Percentiles rank a stretch among this genome's conserved stretches.
phyloP scores from a whole-genome alignment of 441 rosid species.

The Lepidium campestre region DNA sequence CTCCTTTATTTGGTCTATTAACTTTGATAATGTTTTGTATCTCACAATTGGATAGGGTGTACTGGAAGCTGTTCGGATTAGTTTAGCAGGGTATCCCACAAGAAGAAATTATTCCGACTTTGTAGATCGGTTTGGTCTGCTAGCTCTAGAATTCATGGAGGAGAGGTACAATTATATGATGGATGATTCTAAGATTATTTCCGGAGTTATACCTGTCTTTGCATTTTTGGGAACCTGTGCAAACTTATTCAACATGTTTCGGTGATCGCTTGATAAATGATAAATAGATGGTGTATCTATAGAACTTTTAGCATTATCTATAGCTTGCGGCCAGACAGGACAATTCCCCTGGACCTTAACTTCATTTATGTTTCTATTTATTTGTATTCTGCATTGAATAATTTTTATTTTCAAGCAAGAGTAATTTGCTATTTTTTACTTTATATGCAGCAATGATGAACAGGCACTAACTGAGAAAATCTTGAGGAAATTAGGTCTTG shows the following conservation, averaged over 20 bases:
- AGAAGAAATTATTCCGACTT: slow-evolving; percentile 85
- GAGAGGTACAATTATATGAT: slow-evolving; percentile 51
- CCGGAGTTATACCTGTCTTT: neutral
- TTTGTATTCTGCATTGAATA: slow-evolving; percentile 10
- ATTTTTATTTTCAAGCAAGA: slow-evolving; percentile 3
- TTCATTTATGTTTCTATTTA: slow-evolving; percentile 1
- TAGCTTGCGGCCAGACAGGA: neutral
- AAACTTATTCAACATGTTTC: neutral
- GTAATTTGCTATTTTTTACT: neutral
- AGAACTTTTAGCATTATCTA: neutral
- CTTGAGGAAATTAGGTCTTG: slow-evolving; percentile 62
- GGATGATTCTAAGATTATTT: slow-evolving; percentile 2
- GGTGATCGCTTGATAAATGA: neutral
- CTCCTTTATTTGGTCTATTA: neutral
- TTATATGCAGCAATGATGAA: slow-evolving; percentile 70
- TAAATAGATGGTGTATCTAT: neutral
- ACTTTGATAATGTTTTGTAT: slow-evolving; percentile 15
- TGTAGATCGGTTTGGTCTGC: slow-evolving; percentile 92
- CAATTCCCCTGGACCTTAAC: slow-evolving; percentile 4
- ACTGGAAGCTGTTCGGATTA: slow-evolving; percentile 96
- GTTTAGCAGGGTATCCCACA: slow-evolving; percentile 98
- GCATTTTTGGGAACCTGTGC: neutral
- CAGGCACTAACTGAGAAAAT: slow-evolving; percentile 71
- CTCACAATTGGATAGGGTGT: slow-evolving; percentile 65
- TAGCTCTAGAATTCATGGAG: slow-evolving; percentile 68